Conservation (phyloP, 768 basidiomycete genomes). For the Tricholoma furcatifolium region DNA sequence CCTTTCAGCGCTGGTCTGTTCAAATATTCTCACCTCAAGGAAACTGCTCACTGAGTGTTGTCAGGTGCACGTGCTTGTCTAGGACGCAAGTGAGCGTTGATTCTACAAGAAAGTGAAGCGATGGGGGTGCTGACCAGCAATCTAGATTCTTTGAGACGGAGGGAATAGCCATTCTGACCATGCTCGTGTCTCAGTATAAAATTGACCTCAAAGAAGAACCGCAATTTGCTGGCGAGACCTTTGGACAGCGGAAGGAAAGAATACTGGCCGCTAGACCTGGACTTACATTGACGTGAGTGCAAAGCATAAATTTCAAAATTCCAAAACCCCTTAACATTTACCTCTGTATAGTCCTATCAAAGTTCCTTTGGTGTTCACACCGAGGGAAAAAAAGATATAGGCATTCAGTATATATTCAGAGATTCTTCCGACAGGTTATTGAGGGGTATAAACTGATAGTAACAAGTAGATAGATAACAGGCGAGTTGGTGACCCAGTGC, state of each 20-base stretch:
- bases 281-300: slow-evolving; percentile 46
- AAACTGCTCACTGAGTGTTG: background rate
- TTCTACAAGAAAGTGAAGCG: background rate
- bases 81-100: slow-evolving; percentile 35
- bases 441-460: too few relatives aligned
- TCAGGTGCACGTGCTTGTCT: slow-evolving; percentile 44
- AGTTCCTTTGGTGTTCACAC: slow-evolving; percentile 33
- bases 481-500: too few relatives aligned
- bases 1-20: slow-evolving; percentile 48
- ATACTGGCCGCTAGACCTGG: slow-evolving; percentile 34
- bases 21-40: background rate
- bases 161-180: slow-evolving; percentile 48
- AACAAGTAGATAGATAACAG: too few relatives aligned
- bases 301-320: background rate
- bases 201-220: slow-evolving; percentile 51
- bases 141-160: slow-evolving; percentile 53
- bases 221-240: slow-evolving; percentile 43
- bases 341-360: slow-evolving; percentile 24
- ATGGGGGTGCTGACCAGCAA: background rate
- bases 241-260: slow-evolving; percentile 43
- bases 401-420: background rate
- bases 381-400: slow-evolving; percentile 16
- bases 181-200: slow-evolving; percentile 44
- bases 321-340: background rate
- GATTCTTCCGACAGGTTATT: background rate